Percentiles rank a stretch among this genome's conserved stretches.
Evolutionary conservation across 2,329 filamentous ascomycete genomes (phyloP).

Genomic region (Pseudogymnoascus verrucosus): DNA sequence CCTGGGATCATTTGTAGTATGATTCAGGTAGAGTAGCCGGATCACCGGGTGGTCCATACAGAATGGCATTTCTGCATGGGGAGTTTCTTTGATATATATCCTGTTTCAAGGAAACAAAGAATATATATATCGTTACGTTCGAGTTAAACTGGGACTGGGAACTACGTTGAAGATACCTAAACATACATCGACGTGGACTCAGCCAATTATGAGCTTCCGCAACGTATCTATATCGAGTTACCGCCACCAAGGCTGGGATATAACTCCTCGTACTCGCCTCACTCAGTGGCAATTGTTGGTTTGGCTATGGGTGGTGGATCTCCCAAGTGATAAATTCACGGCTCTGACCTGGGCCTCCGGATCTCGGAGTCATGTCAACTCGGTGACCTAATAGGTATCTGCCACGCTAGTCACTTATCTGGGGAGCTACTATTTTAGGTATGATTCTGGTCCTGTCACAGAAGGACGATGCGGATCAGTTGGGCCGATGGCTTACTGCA

Average conservation of each 20-base stretch:
- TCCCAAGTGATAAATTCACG: background rate
- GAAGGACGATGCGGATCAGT: background rate
- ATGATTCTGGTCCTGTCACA: background rate
- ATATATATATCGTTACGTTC: background rate
- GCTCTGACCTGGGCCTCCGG: background rate
- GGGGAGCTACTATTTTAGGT: background rate
- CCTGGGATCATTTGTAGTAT: background rate
- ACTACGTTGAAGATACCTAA: background rate
- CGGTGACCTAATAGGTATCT: background rate
- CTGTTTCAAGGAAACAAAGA: background rate
- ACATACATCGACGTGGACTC: background rate
- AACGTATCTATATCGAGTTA: background rate
- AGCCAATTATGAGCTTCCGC: background rate
- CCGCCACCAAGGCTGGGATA: background rate
- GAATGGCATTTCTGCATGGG: background rate
- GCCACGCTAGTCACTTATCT: background rate
- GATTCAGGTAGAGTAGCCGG: background rate
- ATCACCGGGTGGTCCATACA: background rate
- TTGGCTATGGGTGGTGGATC: background rate
- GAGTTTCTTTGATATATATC: background rate
- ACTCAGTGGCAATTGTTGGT: background rate
- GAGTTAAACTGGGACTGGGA: background rate
- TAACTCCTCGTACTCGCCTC: background rate
- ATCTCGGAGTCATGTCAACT: background rate
- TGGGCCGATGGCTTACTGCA: background rate